Base-by-base conservation (phyloP, 116 monocot genomes). In the Phalaenopsis hybrid region DNA sequence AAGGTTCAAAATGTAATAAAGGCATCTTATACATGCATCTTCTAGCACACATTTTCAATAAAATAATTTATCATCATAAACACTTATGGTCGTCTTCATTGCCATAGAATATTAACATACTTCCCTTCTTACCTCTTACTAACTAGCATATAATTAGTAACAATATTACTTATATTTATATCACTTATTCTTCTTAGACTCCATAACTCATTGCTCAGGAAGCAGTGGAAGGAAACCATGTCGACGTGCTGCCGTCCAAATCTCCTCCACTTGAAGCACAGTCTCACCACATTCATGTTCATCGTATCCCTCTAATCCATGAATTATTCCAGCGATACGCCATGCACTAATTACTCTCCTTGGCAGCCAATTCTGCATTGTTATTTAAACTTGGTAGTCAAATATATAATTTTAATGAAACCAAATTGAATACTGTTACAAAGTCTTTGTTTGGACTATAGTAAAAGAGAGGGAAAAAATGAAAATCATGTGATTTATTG, bases 281-380 rank as follows among this genome's bases (percentile, higher is more conserved):
- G 17, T 55, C 21, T 85, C 87, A 7, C 89, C 92, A 75, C 82
- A 81, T 75, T 95, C 95, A 20, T 92, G 87, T 18, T 13, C 70
- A 76, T 77, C 21, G 91, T 89, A 88, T 67, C 88, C 92, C 74
- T 95, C 91, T 81, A 92, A 52, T 6, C 85, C 92, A 72, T 92
- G 95, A 48, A 95, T 80, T 59, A 95, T 95, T 48, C 95, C 95
- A 72, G 89, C 92, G 9, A 87, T 75, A 2, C 89, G 86, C 89
- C 92, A 92, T 55, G 92, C 91, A 45, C 95, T 92, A 89, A 92
- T 91, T 79, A 91, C 91, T 81, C 88, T 95, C 83, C 95, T 91
- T 11, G 92, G 92, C 20, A 95, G 82, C 95, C 92, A 95, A 72
- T 95, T 95, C 95, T 95, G 87, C 55, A 45, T 20, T 21, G 7